Evolutionary conservation across 179 eudicot genomes (phyloP).

Genomic region (Patellifolia procumbens): DNA sequence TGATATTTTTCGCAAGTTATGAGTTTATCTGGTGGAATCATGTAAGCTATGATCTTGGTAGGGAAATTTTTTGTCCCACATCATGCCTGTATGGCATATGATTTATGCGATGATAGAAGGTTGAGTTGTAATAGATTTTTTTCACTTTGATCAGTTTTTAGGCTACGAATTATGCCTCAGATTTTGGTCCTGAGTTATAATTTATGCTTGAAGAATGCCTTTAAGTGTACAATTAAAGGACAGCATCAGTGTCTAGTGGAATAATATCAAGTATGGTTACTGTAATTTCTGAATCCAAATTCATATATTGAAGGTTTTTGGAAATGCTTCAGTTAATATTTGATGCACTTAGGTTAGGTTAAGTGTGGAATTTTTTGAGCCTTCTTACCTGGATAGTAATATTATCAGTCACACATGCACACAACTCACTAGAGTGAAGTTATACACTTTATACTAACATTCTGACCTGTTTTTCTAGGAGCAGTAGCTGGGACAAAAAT

Average conservation of each 20-base stretch:
- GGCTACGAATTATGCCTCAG: constrained; percentile 21
- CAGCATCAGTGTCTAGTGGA: constrained; percentile 10
- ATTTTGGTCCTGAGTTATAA: constrained; percentile 16
- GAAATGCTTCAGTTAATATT: not conserved
- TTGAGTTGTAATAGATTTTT: constrained; percentile 5
- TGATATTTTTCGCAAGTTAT: not conserved
- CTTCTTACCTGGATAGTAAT: too few species aligned
- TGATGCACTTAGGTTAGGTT: not conserved
- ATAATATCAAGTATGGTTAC: constrained; percentile 8
- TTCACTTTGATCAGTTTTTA: not conserved
- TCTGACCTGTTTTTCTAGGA: too few species aligned
- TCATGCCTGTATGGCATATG: constrained; percentile 13
- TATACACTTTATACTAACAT: too few species aligned
- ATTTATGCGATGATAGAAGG: constrained; percentile 7
- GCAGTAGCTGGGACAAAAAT: too few species aligned
- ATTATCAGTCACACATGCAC: too few species aligned
- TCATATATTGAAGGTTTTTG: not conserved
- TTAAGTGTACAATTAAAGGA: constrained; percentile 25
- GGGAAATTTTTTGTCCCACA: not conserved
- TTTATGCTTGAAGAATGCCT: constrained; percentile 27
- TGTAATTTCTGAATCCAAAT: not conserved
- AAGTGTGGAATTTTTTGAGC: too few species aligned
- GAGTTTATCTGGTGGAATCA: constrained; percentile 9
- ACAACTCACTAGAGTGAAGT: too few species aligned
- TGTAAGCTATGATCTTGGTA: constrained; percentile 9